Percentiles rank a stretch among this genome's conserved stretches.
Conservation (phyloP, 2,329 filamentous ascomycete genomes). For the Decorospora gaudefroyi region DNA sequence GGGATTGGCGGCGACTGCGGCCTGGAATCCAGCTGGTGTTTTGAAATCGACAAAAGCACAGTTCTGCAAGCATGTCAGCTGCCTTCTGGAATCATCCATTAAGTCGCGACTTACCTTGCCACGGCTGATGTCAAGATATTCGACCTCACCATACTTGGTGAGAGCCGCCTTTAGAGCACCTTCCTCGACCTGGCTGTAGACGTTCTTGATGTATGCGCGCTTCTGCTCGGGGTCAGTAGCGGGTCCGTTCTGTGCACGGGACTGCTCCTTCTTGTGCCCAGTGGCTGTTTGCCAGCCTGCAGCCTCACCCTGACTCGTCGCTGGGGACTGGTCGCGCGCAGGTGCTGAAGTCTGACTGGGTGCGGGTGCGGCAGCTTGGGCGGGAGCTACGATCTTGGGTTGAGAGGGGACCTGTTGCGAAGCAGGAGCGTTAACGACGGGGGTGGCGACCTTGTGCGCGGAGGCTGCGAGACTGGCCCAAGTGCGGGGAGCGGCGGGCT, state of each 20-base stretch:
- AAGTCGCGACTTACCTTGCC: conserved; percentile 68
- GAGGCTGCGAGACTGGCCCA: conserved; percentile 74
- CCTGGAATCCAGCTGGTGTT: conserved; percentile 77
- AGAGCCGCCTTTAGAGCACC: conserved; percentile 72
- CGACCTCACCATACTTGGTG: conserved; percentile 67
- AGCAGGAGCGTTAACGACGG: conserved; percentile 46
- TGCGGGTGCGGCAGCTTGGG: conserved; percentile 32
- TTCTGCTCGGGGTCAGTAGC: conserved; percentile 72
- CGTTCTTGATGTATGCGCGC: conserved; percentile 93
- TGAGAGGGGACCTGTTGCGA: conserved; percentile 42
- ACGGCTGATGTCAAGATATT: conserved; percentile 67
- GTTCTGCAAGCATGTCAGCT: conserved; percentile 63
- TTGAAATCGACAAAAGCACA: conserved; percentile 96
- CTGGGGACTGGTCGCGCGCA: conserved; percentile 45
- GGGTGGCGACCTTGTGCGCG: conserved; percentile 52
- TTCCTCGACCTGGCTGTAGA: conserved; percentile 82
- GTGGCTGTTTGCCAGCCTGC: conserved; percentile 85
- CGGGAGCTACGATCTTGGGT: conserved; percentile 44
- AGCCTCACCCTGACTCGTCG: conserved; percentile 58
- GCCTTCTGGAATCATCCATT: neutral
- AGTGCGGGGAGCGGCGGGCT: conserved; percentile 62
- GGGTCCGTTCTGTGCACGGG: conserved; percentile 68
- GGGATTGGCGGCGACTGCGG: conserved; percentile 81
- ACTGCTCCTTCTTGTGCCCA: conserved; percentile 81
- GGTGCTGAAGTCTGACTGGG: conserved; percentile 41